Conservation (phyloP, 768 basidiomycete species). For the Pholiota molesta region DNA sequence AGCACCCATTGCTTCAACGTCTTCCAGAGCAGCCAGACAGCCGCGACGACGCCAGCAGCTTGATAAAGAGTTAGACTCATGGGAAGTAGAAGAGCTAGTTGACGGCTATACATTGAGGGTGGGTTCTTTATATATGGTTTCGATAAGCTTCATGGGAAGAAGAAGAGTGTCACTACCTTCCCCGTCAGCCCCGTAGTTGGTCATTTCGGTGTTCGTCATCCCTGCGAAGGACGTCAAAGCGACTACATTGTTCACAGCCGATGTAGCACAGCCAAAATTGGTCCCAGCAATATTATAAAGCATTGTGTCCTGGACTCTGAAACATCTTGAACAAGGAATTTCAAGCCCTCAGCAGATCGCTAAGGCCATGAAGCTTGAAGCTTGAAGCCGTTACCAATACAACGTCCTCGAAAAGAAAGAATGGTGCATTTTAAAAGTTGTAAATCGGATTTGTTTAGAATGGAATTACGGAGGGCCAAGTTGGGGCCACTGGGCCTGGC, state of each 20-base stretch:
- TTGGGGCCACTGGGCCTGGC: no score
- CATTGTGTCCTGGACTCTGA: background rate
- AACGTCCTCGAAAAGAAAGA: background rate
- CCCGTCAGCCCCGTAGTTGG: background rate
- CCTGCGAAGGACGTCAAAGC: background rate
- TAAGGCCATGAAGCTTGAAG: background rate
- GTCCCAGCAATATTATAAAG: background rate
- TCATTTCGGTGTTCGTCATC: background rate
- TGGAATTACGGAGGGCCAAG: background rate
- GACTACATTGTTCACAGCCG: background rate
- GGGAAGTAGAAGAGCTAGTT: no score
- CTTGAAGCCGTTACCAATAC: background rate
- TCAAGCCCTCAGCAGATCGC: background rate
- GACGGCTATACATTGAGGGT: background rate
- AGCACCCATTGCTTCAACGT: slow-evolving; percentile 18
- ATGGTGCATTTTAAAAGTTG: background rate
- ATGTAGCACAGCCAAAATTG: no score
- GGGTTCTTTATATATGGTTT: background rate
- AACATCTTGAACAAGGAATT: background rate
- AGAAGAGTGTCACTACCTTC: background rate
- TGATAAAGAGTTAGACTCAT: background rate
- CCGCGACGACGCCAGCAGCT: background rate
- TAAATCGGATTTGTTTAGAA: background rate
- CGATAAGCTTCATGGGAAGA: background rate
- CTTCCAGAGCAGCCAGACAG: slow-evolving; percentile 25